Percentiles rank a stretch among this genome's conserved stretches.
Evolutionary conservation across 148 eudicot species (phyloP).

Genomic region (Fagopyrum homotropicum): DNA sequence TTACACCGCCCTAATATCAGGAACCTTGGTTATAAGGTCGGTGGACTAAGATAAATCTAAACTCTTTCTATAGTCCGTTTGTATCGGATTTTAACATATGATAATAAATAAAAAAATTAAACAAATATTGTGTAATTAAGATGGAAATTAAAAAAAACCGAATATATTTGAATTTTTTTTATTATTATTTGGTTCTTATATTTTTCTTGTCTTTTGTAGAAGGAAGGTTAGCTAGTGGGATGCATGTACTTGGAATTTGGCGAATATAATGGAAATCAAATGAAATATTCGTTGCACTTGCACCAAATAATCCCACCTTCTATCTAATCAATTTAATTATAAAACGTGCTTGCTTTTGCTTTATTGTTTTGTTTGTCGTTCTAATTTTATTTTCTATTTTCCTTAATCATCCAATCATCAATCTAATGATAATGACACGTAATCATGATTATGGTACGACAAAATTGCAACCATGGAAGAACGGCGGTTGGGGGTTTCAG

Average conservation of each 20-base stretch:
- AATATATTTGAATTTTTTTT: not conserved
- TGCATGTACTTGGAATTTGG: conserved; percentile 3
- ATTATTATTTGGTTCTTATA: conserved; percentile 5
- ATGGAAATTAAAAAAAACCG: not conserved
- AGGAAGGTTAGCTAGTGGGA: conserved; percentile 3
- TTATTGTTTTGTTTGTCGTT: too few relatives aligned
- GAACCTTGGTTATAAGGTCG: too few relatives aligned
- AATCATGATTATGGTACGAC: too few relatives aligned
- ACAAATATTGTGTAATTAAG: not conserved
- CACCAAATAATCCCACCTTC: not conserved
- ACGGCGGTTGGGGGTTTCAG: too few relatives aligned
- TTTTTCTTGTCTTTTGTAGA: not conserved
- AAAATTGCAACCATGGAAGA: too few relatives aligned
- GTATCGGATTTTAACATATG: not conserved
- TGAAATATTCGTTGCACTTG: not conserved
- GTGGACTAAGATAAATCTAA: too few relatives aligned
- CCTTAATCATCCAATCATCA: too few relatives aligned
- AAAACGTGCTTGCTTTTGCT: not conserved
- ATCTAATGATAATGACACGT: too few relatives aligned
- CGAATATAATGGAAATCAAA: not conserved
- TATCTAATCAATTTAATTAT: not conserved
- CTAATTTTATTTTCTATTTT: too few relatives aligned
- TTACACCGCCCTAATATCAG: too few relatives aligned
- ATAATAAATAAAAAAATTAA: too few relatives aligned
- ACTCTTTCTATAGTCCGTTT: too few relatives aligned